Evolutionary conservation across 495 filamentous ascomycete species (phyloP), one percentile per base, ranked within the genome.

Genomic region (Podospora didyma): DNA sequence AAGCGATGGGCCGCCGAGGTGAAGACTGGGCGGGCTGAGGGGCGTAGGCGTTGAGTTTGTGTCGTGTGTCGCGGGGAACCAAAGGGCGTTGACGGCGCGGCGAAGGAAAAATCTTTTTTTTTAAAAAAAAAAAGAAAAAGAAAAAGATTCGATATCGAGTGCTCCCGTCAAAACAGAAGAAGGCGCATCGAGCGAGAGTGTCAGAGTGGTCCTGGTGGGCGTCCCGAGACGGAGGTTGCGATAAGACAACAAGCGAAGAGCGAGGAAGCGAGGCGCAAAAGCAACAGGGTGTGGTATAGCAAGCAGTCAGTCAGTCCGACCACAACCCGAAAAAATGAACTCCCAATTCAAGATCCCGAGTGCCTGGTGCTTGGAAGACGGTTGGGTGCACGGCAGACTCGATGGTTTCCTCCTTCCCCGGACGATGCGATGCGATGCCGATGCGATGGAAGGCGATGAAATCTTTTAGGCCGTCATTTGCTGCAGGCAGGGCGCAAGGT

Each of bases 401-500:
- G 54, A 45, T 47, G 39, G 14, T 14, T 42, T 14, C 39, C n/a
- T 14, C 12, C 39, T 42, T 42, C 39, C 39, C 39, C 39, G 2
- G 39, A 42, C 39, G 39, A 48, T 28, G 47, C 48, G 17, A 22
- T 46, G 45, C 16, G n/a, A 20, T 56, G 31, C 17, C 46, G 17
- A 41, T 31, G 49, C 52, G 56, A 59, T 59, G 51, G 53, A 64
- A 54, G 59, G 56, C 47, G 59, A 58, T 58, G 55, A 46, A 53
- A 42, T 49, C 50, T 46, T 45, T 58, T 62, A 46, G 61, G 51
- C 63, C 49, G 57, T 56, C 34, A 51, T 47, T 37, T 46, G 54
- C 49, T 26, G 48, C 61, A 62, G 26, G 61, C 60, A 61, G 63
- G 59, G 34, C 51, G 55, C 61, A 69, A 69, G 66, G 66, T 67